Evolutionary conservation across 176 grass and related monocot species (phyloP), one percentile per base, ranked within the genome.

Genomic region (Juncus inflexus): DNA sequence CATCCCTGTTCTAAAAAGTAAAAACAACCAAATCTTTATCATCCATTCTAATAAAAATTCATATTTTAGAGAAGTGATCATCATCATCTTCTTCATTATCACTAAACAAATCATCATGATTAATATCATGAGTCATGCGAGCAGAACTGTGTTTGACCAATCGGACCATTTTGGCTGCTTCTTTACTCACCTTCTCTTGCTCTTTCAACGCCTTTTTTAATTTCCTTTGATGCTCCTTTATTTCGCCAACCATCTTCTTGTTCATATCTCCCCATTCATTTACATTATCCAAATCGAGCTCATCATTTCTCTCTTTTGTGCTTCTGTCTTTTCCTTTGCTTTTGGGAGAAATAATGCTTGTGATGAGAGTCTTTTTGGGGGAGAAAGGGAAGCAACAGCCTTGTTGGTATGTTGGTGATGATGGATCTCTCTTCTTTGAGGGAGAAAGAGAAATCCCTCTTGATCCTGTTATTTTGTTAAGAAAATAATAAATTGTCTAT

Each of bases 371-470:
- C 78, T 80, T 96, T 85, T 76, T 96, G 2, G 79, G 79, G 5
- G 87, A 88, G 61, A 91, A 85, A 36, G 70, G 66, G 58, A 96
- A 90, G 77, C 91, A 96, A 62, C 84, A 96, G 19, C 80, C 81
- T 73, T 78, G 79, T 0, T 81, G 76, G 41, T 72, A 75, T 10
- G 55, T 14, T 14, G 79, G 73, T 47, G 73, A 82, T n/a, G 73
- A 57, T 55, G 41, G 41, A 35, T 12, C 35, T 35, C 72, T 64
- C 47, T 43, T 64, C 10, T 42, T 75, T 28, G 39, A 58, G 67
- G 67, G 50, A 28, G 67, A 59, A 47, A 47, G 28, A 1, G 19
- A 28, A 28, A 28, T 28, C 19, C 19, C 54, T 55, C 67, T 28
- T 47, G 67, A 71, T 59, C 37, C 53, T 71, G 67, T 45, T 58